Conservation (phyloP, 768 basidiomycete genomes). For the Hysterangium stoloniferum region DNA sequence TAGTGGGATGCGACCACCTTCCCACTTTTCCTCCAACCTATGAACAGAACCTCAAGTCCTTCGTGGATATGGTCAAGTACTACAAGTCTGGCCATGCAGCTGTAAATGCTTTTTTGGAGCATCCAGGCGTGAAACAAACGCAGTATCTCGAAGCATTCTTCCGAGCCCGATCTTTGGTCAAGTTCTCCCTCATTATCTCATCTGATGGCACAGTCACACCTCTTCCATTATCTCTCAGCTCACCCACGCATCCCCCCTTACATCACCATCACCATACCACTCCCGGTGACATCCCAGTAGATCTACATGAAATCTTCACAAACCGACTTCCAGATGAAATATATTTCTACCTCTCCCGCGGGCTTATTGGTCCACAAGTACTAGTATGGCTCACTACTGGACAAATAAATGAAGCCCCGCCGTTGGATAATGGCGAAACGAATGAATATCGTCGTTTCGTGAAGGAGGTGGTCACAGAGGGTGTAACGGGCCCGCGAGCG, state of each 20-base stretch:
- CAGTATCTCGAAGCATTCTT: constrained; percentile 84
- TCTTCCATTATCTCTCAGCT: constrained; percentile 56
- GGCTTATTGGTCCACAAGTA: constrained; percentile 80
- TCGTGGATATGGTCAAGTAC: constrained; percentile 87
- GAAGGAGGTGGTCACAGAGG: constrained; percentile 94
- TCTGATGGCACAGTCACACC: constrained; percentile 80
- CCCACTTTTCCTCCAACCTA: constrained; percentile 79
- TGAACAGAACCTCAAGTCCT: constrained; percentile 67
- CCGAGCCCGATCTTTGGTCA: constrained; percentile 85
- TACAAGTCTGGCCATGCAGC: constrained; percentile 86
- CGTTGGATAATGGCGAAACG: constrained; percentile 91
- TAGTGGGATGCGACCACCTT: constrained; percentile 83
- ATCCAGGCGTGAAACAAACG: constrained; percentile 72
- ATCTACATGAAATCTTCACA: constrained; percentile 93
- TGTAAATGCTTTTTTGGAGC: constrained; percentile 68
- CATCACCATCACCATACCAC: constrained; percentile 56
- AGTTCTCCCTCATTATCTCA: constrained; percentile 82
- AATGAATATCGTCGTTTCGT: constrained; percentile 92
- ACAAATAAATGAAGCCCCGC: constrained; percentile 76
- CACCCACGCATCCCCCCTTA: constrained; percentile 35
- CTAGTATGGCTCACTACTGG: constrained; percentile 93
- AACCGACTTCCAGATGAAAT: constrained; percentile 91
- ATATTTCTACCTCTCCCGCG: constrained; percentile 93
- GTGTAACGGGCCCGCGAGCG: constrained; percentile 86
- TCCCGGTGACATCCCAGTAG: constrained; percentile 79